phyloP scores from a whole-genome alignment of 2,329 filamentous ascomycete species.

The Neonectria ditissima region DNA sequence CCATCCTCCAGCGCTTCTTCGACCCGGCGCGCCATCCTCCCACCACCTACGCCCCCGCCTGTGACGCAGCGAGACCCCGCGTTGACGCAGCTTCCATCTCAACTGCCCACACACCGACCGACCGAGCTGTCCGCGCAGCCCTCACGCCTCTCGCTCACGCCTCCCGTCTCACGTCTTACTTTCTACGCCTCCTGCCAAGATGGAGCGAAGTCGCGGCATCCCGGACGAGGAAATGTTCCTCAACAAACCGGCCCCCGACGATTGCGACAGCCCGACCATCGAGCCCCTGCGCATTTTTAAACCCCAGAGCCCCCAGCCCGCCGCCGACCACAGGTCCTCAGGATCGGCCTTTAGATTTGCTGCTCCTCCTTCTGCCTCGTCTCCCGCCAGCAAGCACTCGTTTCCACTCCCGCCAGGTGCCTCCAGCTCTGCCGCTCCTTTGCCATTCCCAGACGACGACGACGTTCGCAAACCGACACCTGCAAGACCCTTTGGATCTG shows the following conservation, averaged over 20 bases:
- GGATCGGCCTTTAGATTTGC: constrained; percentile 62
- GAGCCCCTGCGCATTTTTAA: constrained; percentile 89
- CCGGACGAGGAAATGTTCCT: constrained; percentile 89
- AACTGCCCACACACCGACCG: constrained; percentile 1
- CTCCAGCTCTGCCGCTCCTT: constrained; percentile 73
- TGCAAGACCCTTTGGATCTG: constrained; percentile 59
- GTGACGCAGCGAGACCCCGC: constrained; percentile 19
- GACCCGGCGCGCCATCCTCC: constrained; percentile 13
- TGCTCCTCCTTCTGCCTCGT: constrained; percentile 57
- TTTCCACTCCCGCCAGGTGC: constrained; percentile 76
- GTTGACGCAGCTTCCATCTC: constrained; percentile 2
- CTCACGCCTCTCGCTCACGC: not conserved
- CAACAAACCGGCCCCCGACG: constrained; percentile 63
- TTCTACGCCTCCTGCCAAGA: constrained; percentile 47
- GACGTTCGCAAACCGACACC: constrained; percentile 60
- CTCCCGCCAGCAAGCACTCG: constrained; percentile 62
- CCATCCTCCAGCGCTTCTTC: constrained; percentile 11
- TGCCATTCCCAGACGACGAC: constrained; percentile 81
- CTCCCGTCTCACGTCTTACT: constrained; percentile 8
- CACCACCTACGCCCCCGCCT: constrained; percentile 2
- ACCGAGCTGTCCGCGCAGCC: constrained; percentile 10
- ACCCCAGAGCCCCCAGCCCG: constrained; percentile 73
- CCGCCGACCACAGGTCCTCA: constrained; percentile 53
- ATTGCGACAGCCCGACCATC: constrained; percentile 80
- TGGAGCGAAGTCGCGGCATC: constrained; percentile 70